Conservation (phyloP, 2,329 filamentous ascomycete genomes). For the Triangularia setosa region DNA sequence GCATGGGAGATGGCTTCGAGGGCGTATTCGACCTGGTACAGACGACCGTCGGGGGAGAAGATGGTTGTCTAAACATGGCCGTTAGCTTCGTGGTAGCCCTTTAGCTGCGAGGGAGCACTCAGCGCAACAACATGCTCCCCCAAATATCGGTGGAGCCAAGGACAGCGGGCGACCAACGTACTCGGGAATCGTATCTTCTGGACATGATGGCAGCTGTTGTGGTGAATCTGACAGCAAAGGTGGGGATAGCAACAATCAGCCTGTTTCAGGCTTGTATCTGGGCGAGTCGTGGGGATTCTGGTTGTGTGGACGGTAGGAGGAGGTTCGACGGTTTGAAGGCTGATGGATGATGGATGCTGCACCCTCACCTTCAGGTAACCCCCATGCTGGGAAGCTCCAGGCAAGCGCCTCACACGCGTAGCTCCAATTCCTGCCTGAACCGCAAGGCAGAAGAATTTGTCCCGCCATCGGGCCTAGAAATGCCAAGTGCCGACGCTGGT, state of each 20-base stretch:
- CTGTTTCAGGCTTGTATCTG: not conserved
- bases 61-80: constrained; percentile 74
- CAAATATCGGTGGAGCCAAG: constrained; percentile 13
- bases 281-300: constrained; percentile 2
- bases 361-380: constrained; percentile 3
- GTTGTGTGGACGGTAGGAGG: not conserved
- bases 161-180: constrained; percentile 46
- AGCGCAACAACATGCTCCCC: constrained; percentile 8
- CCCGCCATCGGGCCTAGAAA: not conserved
- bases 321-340: constrained; percentile 14
- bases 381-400: constrained; percentile 39
- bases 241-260: constrained; percentile 2
- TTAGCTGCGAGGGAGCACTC: constrained; percentile 4
- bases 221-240: not conserved
- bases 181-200: constrained; percentile 94
- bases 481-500: constrained; percentile 7
- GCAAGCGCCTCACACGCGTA: constrained; percentile 37
- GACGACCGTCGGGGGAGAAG: constrained; percentile 96
- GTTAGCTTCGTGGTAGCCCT: constrained; percentile 22
- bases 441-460: constrained; percentile 14
- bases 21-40: constrained; percentile 99
- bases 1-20: constrained; percentile 98
- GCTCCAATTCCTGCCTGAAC: constrained; percentile 22
- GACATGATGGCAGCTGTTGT: constrained; percentile 61
- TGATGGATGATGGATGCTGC: constrained; percentile 21